phyloP scores from a whole-genome alignment of 441 rosid species.

The Cnidoscolus chayamansa region DNA sequence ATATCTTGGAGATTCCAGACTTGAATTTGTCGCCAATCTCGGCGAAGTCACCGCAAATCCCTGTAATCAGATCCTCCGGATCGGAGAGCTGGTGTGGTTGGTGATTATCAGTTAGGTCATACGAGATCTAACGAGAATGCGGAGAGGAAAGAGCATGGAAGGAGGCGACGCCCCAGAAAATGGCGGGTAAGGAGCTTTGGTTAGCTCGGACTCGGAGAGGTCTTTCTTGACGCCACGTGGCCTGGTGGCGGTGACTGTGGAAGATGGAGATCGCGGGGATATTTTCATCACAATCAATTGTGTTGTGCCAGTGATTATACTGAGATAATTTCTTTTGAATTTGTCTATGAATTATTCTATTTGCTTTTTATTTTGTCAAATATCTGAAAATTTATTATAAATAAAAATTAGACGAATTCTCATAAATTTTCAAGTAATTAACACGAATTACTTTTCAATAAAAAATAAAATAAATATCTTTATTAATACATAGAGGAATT shows the following conservation, averaged over 20 bases:
- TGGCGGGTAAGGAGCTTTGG: slow-evolving; percentile 73
- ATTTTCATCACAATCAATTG: too few species aligned
- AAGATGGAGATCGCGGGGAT: slow-evolving; percentile 29
- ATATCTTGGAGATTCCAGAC: slow-evolving; percentile 75
- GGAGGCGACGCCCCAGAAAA: slow-evolving; percentile 94
- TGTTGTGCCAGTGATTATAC: too few species aligned
- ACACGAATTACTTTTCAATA: too few species aligned
- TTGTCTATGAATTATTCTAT: too few species aligned
- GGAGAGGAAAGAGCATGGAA: slow-evolving; percentile 55
- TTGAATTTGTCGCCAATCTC: slow-evolving; percentile 84
- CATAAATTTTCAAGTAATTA: too few species aligned
- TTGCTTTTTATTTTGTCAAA: too few species aligned
- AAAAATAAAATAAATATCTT: too few species aligned
- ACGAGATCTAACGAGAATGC: slow-evolving; percentile 17
- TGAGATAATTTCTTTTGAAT: too few species aligned
- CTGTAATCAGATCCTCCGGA: slow-evolving; percentile 47
- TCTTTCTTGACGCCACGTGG: slow-evolving; percentile 92
- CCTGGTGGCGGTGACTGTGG: slow-evolving; percentile 31
- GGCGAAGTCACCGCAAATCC: slow-evolving; percentile 78
- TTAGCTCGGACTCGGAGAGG: slow-evolving; percentile 82
- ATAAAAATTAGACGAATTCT: too few species aligned
- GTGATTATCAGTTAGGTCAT: slow-evolving; percentile 18
- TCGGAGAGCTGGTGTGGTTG: slow-evolving; percentile 30
- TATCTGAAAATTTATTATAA: too few species aligned
- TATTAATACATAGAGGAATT: too few species aligned